A percentile compares a stretch with the other conserved stretches of the same genome.
phyloP scores from a whole-genome alignment of 2,329 filamentous ascomycete genomes.

The Neopestalotiopsis clavispora region DNA sequence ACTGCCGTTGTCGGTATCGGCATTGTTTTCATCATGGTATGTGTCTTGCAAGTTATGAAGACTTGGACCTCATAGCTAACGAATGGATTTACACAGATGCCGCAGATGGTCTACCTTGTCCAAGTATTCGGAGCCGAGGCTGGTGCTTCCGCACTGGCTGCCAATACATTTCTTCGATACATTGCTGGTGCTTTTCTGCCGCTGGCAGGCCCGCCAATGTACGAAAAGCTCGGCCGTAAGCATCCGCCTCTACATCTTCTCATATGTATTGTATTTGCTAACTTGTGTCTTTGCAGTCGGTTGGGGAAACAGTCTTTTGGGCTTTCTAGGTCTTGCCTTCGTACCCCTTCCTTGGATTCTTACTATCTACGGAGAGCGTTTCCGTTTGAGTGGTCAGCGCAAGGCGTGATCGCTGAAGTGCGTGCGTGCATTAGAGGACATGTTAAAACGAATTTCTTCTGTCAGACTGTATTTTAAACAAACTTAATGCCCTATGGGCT shows the following conservation, averaged over 20 bases:
- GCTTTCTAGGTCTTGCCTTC: slow-evolving; percentile 5
- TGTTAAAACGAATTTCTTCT: too few species aligned
- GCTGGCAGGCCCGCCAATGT: slow-evolving; percentile 55
- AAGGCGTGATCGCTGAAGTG: background rate
- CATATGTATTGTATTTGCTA: too few species aligned
- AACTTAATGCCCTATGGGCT: background rate
- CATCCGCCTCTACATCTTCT: too few species aligned
- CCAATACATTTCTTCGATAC: slow-evolving; percentile 60
- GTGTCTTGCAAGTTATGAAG: too few species aligned
- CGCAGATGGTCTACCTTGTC: slow-evolving; percentile 34
- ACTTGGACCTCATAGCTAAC: background rate
- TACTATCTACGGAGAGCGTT: slow-evolving; percentile 1
- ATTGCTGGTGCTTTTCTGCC: slow-evolving; percentile 58
- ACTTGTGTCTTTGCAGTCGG: slow-evolving; percentile 37
- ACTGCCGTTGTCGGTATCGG: slow-evolving; percentile 45
- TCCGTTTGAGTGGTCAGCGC: background rate
- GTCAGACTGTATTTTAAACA: background rate
- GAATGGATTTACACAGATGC: slow-evolving; percentile 20
- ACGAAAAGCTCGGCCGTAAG: slow-evolving; percentile 46
- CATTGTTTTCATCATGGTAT: slow-evolving; percentile 34
- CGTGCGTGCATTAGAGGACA: too few species aligned
- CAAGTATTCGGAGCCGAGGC: slow-evolving; percentile 32
- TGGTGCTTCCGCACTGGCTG: slow-evolving; percentile 50
- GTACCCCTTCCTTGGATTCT: background rate
- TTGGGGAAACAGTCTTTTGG: slow-evolving; percentile 11